phyloP scores from a whole-genome alignment of 768 basidiomycete genomes.

The Amanita exitialis region DNA sequence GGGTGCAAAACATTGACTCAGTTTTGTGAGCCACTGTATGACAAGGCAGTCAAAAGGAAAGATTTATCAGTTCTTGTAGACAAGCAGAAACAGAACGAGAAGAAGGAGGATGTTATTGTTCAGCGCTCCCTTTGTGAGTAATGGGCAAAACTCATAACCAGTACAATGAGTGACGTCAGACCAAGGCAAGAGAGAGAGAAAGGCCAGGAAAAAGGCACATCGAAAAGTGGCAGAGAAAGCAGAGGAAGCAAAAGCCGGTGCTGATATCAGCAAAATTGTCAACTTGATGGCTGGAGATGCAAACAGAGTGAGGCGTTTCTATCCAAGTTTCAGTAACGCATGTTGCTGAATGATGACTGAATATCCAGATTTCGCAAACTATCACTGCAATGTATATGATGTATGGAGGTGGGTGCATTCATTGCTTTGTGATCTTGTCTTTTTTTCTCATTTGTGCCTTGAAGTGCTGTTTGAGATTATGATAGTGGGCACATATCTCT shows the following conservation, averaged over 20 bases:
- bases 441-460: background rate
- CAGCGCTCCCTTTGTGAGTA: too few relatives aligned
- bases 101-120: too few relatives aligned
- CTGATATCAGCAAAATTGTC: too few relatives aligned
- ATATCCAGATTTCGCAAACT: constrained; percentile 33
- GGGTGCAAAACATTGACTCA: too few relatives aligned
- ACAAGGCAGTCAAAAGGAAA: constrained; percentile 34
- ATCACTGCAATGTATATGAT: constrained; percentile 51
- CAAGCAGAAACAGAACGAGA: too few relatives aligned
- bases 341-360: background rate
- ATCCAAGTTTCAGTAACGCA: too few relatives aligned
- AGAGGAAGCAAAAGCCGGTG: too few relatives aligned
- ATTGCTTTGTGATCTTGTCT: constrained; percentile 6
- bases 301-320: too few relatives aligned
- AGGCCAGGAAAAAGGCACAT: background rate
- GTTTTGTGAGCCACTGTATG: too few relatives aligned
- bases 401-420: constrained; percentile 42
- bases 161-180: constrained; percentile 31
- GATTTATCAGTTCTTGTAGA: too few relatives aligned
- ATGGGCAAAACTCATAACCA: constrained; percentile 18
- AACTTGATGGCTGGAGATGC: too few relatives aligned
- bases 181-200: constrained; percentile 3
- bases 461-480: constrained; percentile 68
- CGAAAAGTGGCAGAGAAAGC: too few relatives aligned
- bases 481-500: constrained; percentile 65